Conservation (phyloP, 306 rosid species). For the Argentina anserina region DNA sequence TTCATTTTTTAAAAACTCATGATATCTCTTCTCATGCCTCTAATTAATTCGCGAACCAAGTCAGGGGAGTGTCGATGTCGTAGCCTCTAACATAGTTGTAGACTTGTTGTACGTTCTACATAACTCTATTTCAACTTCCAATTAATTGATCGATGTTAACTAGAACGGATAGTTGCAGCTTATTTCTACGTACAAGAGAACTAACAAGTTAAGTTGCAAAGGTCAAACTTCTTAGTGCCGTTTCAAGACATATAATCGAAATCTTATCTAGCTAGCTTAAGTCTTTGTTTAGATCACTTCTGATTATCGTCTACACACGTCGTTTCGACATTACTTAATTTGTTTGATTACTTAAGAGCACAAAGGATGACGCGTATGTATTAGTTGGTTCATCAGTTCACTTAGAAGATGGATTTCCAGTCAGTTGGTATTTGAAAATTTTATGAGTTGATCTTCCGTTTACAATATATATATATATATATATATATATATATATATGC, state of each 20-base stretch:
- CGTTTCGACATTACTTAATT: neutral
- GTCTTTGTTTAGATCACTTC: neutral
- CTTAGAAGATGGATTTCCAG: neutral
- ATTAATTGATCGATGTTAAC: too few relatives aligned
- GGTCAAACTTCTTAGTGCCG: neutral
- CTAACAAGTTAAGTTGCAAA: neutral
- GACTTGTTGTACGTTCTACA: too few relatives aligned
- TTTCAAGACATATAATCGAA: neutral
- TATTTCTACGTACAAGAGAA: too few relatives aligned
- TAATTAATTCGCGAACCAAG: too few relatives aligned
- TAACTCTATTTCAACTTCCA: too few relatives aligned
- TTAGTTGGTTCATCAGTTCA: neutral
- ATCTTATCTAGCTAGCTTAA: slow-evolving; percentile 6
- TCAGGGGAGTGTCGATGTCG: too few relatives aligned
- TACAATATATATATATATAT: too few relatives aligned
- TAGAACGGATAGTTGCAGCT: neutral
- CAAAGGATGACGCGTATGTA: neutral
- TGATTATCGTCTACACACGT: neutral
- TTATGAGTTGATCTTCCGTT: neutral
- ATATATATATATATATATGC: too few relatives aligned
- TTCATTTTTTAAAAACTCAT: too few relatives aligned
- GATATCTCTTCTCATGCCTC: too few relatives aligned
- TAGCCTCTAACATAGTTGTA: neutral
- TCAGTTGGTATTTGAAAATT: neutral
- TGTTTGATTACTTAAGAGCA: neutral